Conservation (phyloP, 78 protist species). For the Dictyostelium capitatum region DNA sequence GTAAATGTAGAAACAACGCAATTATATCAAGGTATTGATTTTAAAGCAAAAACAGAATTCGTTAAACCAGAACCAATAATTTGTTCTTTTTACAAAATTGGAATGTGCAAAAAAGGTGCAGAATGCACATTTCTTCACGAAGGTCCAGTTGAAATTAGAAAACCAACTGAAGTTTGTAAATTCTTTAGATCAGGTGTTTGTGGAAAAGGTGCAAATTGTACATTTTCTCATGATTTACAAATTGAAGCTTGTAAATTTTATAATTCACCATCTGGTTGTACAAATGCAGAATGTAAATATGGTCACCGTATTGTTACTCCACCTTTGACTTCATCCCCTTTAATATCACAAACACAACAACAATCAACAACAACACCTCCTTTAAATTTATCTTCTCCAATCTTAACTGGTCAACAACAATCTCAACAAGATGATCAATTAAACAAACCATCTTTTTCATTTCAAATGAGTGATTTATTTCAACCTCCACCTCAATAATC, state of each 20-base stretch:
- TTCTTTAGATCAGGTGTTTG: constrained; percentile 47
- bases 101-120: constrained; percentile 71
- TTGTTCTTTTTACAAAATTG: constrained; percentile 50
- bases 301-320: constrained; percentile 38
- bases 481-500: too few relatives aligned
- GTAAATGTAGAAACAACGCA: neutral
- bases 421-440: neutral
- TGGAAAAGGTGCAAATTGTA: constrained; percentile 38
- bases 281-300: constrained; percentile 53
- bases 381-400: neutral
- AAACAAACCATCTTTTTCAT: neutral
- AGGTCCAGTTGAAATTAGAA: constrained; percentile 54
- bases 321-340: neutral
- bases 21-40: constrained; percentile 64
- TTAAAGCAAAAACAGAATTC: constrained; percentile 28
- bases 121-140: constrained; percentile 70
- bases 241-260: constrained; percentile 50
- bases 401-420: neutral
- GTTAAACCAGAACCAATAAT: neutral
- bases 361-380: neutral
- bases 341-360: neutral
- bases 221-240: constrained; percentile 59
- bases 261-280: constrained; percentile 62
- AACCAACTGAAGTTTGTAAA: constrained; percentile 52
- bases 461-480: too few relatives aligned